Base-by-base conservation (phyloP, 1,284 basidiomycete genomes). In the Ustilago tritici region DNA sequence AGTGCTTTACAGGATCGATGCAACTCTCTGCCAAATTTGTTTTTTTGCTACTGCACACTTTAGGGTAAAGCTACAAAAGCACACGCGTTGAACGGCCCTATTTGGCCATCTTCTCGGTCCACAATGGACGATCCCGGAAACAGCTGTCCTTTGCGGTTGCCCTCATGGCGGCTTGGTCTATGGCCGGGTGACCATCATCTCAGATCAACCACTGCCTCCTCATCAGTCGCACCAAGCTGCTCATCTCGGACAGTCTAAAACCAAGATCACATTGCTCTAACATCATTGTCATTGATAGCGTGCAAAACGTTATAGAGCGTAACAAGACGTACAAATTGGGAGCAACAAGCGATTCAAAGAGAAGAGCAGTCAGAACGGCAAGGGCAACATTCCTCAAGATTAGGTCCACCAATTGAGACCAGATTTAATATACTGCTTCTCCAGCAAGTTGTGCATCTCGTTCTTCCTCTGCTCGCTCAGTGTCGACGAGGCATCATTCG, bases 331-430 rank as follows among this genome's bases (percentile, higher is more conserved):
- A 46, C 43, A 46, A 5, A 46, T 46, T 6, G 15, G 28, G 17
- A 34, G 49, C 23, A 32, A 12, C 28, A 50, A 6, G 28, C 8
- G 9, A 49, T 31, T 17, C 28, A 28, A 9, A 49, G 7, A 8
- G 23, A 10, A 19, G 7, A 14, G 28, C 46, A 49, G 7, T 46
- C 23, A 49, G 19, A 53, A 36, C 34, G 5, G 17, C 5, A 34
- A 36, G 23, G 5, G 14, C 11, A 35, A 4, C 15, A 9, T 19
- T 32, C 19, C 14, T 23, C 32, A 35, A 6, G 19, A 50, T 43
- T 40, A 78, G 6, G 75, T 70, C 70, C 70, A 78, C 75, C 75
- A 78, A 19, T 46, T 40, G 2, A 70, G 59, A 31, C 41, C 60
- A 10, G 67, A 56, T 40, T 36, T 55, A 38, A 49, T 56, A 50